Conservation (phyloP, 1,284 basidiomycete species). For the Golubevia pallescens region DNA sequence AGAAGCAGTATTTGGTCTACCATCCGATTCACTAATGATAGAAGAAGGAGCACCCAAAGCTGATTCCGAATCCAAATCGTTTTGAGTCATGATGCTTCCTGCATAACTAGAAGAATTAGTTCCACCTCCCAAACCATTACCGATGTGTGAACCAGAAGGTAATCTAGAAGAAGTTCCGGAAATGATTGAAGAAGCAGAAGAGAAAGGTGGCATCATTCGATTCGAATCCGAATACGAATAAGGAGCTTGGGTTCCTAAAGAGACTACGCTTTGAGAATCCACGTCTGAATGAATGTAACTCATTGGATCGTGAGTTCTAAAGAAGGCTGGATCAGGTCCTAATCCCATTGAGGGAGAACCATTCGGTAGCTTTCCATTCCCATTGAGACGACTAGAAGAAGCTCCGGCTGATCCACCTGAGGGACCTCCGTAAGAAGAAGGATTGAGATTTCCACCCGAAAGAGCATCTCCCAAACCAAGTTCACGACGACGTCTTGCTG, state of each 20-base stretch:
- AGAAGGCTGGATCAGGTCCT: conserved; percentile 25
- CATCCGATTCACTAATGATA: conserved; percentile 6
- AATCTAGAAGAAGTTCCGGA: conserved; percentile 2
- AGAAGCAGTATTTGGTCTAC: conserved; percentile 11
- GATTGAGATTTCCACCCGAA: too few relatives aligned
- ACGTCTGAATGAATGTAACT: conserved; percentile 46
- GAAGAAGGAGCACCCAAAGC: background rate
- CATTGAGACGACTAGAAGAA: too few relatives aligned
- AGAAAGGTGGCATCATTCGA: conserved; percentile 12
- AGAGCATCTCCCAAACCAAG: too few relatives aligned
- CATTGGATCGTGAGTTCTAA: conserved; percentile 48
- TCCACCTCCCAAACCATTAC: conserved; percentile 9
- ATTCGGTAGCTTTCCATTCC: too few relatives aligned
- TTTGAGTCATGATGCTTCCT: conserved; percentile 45
- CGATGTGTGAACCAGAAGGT: conserved; percentile 7
- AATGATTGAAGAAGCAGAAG: conserved; percentile 1
- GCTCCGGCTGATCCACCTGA: too few relatives aligned
- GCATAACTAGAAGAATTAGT: conserved; percentile 25
- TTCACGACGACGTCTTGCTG: conserved; percentile 46
- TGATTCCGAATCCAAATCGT: conserved; percentile 23
- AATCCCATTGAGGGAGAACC: too few relatives aligned
- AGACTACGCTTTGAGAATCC: conserved; percentile 38
- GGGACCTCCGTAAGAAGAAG: too few relatives aligned
- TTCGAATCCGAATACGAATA: conserved; percentile 30
- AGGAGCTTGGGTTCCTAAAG: conserved; percentile 44